Evolutionary conservation across 1,284 basidiomycete genomes (phyloP).

Genomic region (Trametes sp.): DNA sequence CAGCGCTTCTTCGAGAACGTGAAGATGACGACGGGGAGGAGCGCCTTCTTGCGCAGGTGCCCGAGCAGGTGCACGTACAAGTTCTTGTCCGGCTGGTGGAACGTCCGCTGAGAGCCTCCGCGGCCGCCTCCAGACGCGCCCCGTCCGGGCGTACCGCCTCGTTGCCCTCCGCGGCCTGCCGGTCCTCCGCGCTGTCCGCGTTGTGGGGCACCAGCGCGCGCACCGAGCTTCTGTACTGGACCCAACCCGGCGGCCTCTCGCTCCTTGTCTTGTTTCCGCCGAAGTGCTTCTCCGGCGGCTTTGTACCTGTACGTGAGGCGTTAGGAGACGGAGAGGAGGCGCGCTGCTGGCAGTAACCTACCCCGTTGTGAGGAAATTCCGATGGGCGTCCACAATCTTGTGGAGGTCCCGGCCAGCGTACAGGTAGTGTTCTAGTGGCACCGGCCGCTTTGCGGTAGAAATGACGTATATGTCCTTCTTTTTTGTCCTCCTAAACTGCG

Average conservation of each 20-base stretch:
- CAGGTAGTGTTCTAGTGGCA: constrained; percentile 96
- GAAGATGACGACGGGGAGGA: constrained; percentile 96
- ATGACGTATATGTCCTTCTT: constrained; percentile 99
- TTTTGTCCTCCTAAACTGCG: constrained; percentile 84
- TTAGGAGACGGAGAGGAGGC: neutral
- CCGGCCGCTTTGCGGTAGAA: constrained; percentile 94
- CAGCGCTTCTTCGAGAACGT: constrained; percentile 97
- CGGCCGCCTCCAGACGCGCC: constrained; percentile 49
- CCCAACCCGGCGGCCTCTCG: constrained; percentile 91
- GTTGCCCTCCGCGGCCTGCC: constrained; percentile 51
- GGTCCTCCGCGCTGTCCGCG: constrained; percentile 63
- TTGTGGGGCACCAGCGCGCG: constrained; percentile 75
- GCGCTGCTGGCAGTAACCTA: constrained; percentile 39
- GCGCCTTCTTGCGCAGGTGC: constrained; percentile 83
- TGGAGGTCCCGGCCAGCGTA: constrained; percentile 92
- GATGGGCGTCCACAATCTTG: constrained; percentile 90
- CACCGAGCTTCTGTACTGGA: constrained; percentile 82
- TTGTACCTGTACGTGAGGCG: constrained; percentile 70
- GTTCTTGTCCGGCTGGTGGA: constrained; percentile 85
- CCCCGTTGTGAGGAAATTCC: constrained; percentile 83
- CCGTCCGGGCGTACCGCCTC: constrained; percentile 51
- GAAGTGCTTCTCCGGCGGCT: constrained; percentile 87
- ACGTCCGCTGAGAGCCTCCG: constrained; percentile 61
- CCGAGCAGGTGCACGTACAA: constrained; percentile 94
- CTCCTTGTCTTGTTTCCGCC: constrained; percentile 97